A percentile compares a stretch with the other conserved stretches of the same genome.
Evolutionary conservation across 2,329 filamentous ascomycete genomes (phyloP).

Genomic region (Beauveria pseudobassiana): DNA sequence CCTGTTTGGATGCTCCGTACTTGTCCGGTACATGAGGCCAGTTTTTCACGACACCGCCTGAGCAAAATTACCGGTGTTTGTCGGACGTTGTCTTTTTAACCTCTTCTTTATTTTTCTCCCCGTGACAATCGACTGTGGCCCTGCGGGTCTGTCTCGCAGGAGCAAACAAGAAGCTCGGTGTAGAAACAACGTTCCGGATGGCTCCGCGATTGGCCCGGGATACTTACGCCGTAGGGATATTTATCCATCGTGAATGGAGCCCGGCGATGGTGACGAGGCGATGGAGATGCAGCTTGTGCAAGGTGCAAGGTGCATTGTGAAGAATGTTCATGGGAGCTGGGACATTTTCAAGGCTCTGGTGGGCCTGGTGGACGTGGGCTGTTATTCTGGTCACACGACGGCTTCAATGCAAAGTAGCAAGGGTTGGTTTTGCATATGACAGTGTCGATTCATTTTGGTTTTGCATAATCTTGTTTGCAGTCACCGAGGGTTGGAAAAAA

Average conservation of each 20-base stretch:
- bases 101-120: no score
- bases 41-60: neutral
- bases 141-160: neutral
- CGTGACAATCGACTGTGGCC: no score
- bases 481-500: no score
- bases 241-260: neutral
- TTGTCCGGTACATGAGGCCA: neutral
- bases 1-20: neutral
- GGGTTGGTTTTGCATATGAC: neutral
- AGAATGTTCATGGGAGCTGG: neutral
- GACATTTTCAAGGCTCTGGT: neutral
- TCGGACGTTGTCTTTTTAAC: no score
- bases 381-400: neutral
- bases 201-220: neutral
- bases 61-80: no score
- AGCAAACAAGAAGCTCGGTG: neutral
- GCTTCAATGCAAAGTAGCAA: neutral
- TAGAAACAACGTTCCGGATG: neutral
- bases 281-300: neutral
- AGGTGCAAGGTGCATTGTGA: neutral
- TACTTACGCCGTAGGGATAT: no score
- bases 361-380: neutral
- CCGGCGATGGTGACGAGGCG: neutral
- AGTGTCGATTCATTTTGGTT: neutral
- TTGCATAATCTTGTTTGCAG: no score